These are phyloP conservation scores for Pseudovirgaria hyperparasitica DNA, from an alignment of 2,329 filamentous ascomycete genomes.

Conservation along the genomic window DNA sequence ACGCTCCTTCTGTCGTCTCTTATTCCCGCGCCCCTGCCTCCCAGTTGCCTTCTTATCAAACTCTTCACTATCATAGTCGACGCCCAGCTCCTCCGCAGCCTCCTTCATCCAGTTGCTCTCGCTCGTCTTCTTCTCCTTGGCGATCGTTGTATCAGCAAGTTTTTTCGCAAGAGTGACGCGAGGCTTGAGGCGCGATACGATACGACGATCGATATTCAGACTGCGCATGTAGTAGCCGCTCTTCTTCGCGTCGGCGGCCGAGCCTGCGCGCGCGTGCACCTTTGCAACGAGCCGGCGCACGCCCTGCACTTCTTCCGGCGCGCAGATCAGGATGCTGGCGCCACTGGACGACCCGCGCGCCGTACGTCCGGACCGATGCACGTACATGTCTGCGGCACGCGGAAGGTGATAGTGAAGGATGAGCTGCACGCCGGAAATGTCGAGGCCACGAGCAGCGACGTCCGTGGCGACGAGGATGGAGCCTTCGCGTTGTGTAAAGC, in stretches of 20 bases:
- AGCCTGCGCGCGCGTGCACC: conserved; percentile 54
- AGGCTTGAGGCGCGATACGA: conserved; percentile 63
- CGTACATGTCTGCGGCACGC: conserved; percentile 81
- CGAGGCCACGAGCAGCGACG: conserved; percentile 83
- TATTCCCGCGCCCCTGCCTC: conserved; percentile 51
- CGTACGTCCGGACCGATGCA: conserved; percentile 88
- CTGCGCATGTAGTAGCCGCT: conserved; percentile 59
- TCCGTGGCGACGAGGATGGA: conserved; percentile 83
- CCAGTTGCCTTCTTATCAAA: conserved; percentile 50
- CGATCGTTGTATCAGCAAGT: conserved; percentile 68
- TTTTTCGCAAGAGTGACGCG: conserved; percentile 73
- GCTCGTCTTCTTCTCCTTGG: conserved; percentile 74
- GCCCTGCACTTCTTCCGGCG: conserved; percentile 78
- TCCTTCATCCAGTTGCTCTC: conserved; percentile 75
- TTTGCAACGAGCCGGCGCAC: conserved; percentile 76
- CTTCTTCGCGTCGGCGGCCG: conserved; percentile 23
- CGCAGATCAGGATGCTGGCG: conserved; percentile 76
- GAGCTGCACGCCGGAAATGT: conserved; percentile 80
- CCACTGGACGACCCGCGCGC: conserved; percentile 70
- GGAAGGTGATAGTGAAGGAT: conserved; percentile 95
- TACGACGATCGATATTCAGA: conserved; percentile 68
- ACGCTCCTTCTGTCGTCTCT: conserved; percentile 62
- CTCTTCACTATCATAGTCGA: conserved; percentile 86
- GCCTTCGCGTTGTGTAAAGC: conserved; percentile 55
- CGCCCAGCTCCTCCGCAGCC: conserved; percentile 82